These are phyloP conservation scores for Heritiera littoralis DNA, from an alignment of 345 rosid genomes.

Conservation along the genomic window DNA sequence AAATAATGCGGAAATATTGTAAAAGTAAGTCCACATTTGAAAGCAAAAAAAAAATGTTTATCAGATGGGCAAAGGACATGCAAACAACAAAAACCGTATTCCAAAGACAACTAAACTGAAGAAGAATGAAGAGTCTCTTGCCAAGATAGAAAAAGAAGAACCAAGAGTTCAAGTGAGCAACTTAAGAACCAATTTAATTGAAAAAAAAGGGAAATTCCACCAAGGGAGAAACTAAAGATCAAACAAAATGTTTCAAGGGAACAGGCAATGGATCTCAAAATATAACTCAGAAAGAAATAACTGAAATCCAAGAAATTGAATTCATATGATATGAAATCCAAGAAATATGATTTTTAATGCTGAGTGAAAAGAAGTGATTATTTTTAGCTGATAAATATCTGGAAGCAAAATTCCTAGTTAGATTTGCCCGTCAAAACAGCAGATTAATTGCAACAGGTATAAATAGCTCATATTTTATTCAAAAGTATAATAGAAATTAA, in stretches of 20 bases:
- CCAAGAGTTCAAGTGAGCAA: neutral
- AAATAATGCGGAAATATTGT: neutral
- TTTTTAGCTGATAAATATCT: neutral
- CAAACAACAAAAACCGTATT: neutral
- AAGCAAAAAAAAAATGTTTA: neutral
- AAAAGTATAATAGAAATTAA: neutral
- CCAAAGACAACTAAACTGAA: neutral
- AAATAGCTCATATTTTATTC: neutral
- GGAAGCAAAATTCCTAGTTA: neutral
- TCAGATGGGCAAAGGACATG: neutral
- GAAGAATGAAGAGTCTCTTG: neutral
- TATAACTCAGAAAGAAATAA: neutral
- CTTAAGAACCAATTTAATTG: neutral
- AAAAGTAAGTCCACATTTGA: neutral
- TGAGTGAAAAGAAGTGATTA: neutral
- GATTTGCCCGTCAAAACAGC: neutral
- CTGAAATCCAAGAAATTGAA: neutral
- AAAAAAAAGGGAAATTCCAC: neutral
- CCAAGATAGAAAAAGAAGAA: neutral
- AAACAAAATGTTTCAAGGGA: conserved; percentile 9
- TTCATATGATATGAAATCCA: neutral
- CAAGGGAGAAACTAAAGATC: neutral
- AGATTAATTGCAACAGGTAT: neutral
- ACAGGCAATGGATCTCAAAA: neutral
- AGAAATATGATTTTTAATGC: neutral